Percentiles rank a stretch among this genome's conserved stretches.
Evolutionary conservation across 768 basidiomycete genomes (phyloP).

Genomic region (Psilocybe sp.): DNA sequence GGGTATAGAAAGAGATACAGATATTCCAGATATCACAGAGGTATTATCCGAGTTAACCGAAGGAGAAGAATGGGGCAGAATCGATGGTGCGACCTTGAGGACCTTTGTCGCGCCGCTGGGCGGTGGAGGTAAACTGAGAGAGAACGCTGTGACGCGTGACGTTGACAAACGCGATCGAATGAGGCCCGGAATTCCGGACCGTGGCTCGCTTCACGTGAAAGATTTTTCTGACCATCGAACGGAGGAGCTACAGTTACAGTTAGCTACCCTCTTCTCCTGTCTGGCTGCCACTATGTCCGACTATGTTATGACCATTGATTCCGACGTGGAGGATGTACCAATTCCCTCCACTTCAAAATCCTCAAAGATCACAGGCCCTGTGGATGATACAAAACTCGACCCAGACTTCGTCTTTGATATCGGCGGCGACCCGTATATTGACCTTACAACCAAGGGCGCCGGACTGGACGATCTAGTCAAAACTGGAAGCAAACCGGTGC

Average conservation of each 20-base stretch:
- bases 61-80: background rate
- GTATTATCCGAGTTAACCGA: no score
- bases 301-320: constrained; percentile 84
- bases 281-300: constrained; percentile 39
- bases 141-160: no score
- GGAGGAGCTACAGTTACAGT: background rate
- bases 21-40: background rate
- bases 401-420: constrained; percentile 84
- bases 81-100: background rate
- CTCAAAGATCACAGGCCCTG: constrained; percentile 24
- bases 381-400: constrained; percentile 64
- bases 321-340: constrained; percentile 61
- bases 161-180: no score
- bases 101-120: no score
- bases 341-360: constrained; percentile 18
- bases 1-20: background rate
- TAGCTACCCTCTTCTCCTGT: background rate
- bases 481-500: constrained; percentile 60
- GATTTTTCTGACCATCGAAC: constrained; percentile 6
- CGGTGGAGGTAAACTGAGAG: no score
- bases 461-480: constrained; percentile 57
- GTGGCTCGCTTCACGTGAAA: constrained; percentile 1
- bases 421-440: constrained; percentile 64
- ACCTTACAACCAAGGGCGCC: constrained; percentile 41
- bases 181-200: no score